Conservation (phyloP, 179 eudicot species). For the Beta macrorhiza region DNA sequence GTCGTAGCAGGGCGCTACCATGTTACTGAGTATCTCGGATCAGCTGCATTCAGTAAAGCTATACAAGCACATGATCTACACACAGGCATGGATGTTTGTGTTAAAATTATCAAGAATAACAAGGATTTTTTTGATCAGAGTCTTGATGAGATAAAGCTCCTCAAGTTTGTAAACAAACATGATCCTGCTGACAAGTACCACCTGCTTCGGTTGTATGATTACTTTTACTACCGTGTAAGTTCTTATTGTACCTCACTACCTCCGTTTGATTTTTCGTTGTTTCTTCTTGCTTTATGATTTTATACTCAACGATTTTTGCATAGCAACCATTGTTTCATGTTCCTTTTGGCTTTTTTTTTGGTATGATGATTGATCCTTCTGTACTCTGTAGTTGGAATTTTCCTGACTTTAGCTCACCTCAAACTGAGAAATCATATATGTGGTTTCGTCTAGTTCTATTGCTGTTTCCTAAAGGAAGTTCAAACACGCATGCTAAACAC, state of each 20-base stretch:
- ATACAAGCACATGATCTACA: slow-evolving; percentile 96
- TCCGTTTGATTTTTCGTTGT: not conserved
- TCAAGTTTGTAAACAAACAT: slow-evolving; percentile 85
- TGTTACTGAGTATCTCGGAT: slow-evolving; percentile 90
- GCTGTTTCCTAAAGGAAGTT: not conserved
- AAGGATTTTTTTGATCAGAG: slow-evolving; percentile 99
- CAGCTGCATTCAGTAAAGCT: slow-evolving; percentile 99
- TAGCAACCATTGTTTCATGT: not conserved
- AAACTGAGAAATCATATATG: not conserved
- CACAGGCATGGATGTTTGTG: slow-evolving; percentile 96
- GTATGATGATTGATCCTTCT: not conserved
- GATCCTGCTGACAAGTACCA: slow-evolving; percentile 95
- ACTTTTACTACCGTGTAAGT: slow-evolving; percentile 95
- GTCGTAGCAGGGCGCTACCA: slow-evolving; percentile 94
- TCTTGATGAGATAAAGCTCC: slow-evolving; percentile 98
- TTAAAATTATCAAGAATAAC: slow-evolving; percentile 95
- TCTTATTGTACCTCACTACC: slow-evolving; percentile 9
- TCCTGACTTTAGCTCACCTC: not conserved
- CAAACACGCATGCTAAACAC: not conserved
- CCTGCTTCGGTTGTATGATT: slow-evolving; percentile 88
- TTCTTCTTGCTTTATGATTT: not conserved
- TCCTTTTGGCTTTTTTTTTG: not conserved
- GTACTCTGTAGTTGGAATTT: not conserved
- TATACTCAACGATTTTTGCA: not conserved
- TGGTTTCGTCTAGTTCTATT: not conserved